Evolutionary conservation across 1,284 basidiomycete species (phyloP).

Genomic region (Irpex sp.): DNA sequence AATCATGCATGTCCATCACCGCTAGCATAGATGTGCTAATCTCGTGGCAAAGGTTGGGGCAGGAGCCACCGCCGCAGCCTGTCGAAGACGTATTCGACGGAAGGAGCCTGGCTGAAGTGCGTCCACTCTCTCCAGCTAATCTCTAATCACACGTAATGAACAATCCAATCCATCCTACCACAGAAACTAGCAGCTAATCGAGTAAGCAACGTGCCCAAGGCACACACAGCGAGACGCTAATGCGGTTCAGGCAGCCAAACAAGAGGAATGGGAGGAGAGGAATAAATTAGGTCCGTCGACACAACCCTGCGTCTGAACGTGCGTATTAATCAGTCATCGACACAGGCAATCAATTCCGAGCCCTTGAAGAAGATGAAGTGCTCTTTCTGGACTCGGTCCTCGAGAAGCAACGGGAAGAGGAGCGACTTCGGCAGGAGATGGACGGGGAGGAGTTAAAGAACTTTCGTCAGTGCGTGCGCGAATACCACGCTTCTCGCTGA

Average conservation of each 20-base stretch:
- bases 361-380: slow-evolving; percentile 87
- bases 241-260: slow-evolving; percentile 68
- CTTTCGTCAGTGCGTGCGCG: slow-evolving; percentile 67
- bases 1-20: neutral
- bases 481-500: neutral
- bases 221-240: slow-evolving; percentile 17
- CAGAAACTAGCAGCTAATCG: slow-evolving; percentile 82
- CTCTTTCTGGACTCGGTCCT: slow-evolving; percentile 83
- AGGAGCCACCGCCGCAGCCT: slow-evolving; percentile 80
- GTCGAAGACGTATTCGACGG: slow-evolving; percentile 81
- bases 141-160: neutral
- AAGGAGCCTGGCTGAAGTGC: slow-evolving; percentile 86
- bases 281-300: slow-evolving; percentile 71
- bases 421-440: slow-evolving; percentile 65
- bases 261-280: slow-evolving; percentile 93
- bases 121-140: slow-evolving; percentile 21
- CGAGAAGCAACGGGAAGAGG: slow-evolving; percentile 73
- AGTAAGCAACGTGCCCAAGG: slow-evolving; percentile 39
- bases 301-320: slow-evolving; percentile 2
- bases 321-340: slow-evolving; percentile 11
- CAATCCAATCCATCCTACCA: neutral
- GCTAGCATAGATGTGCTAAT: neutral
- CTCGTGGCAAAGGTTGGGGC: slow-evolving; percentile 59
- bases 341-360: slow-evolving; percentile 86
- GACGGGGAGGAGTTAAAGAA: slow-evolving; percentile 80